A percentile compares a stretch with the other conserved stretches of the same genome.
Conservation (phyloP, 2,329 filamentous ascomycete species). For the Apiospora koreana region DNA sequence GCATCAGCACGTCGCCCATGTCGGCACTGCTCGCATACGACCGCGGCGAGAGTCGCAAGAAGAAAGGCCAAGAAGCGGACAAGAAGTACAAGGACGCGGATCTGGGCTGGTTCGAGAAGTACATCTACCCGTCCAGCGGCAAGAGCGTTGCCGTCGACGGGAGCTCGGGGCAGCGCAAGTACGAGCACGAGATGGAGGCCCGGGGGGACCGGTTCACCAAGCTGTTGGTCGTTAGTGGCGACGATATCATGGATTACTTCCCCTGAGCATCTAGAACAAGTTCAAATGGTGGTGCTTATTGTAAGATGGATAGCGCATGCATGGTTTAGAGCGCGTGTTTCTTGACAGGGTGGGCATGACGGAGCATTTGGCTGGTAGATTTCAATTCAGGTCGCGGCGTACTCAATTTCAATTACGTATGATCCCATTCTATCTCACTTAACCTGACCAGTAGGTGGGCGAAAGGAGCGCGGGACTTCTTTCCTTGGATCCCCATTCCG, state of each 20-base stretch:
- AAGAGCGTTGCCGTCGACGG: not conserved
- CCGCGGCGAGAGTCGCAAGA: not conserved
- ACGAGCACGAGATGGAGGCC: not conserved
- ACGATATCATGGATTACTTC: conserved; percentile 4
- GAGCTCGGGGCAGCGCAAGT: not conserved
- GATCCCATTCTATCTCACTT: no score
- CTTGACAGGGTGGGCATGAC: not conserved
- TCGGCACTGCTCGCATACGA: conserved; percentile 7
- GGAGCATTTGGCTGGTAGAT: not conserved
- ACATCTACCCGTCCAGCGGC: conserved; percentile 2
- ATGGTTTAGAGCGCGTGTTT: not conserved
- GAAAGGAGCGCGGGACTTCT: no score
- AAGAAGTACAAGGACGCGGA: not conserved
- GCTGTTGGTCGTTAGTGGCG: conserved; percentile 4
- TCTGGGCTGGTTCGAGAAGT: not conserved
- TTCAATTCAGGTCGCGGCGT: not conserved
- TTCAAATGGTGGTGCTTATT: not conserved
- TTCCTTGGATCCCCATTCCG: no score
- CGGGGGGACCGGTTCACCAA: conserved; percentile 1
- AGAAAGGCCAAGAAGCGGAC: not conserved
- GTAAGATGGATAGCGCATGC: not conserved
- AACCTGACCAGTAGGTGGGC: no score
- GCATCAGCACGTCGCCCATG: conserved; percentile 10
- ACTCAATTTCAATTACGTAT: not conserved
- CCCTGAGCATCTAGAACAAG: not conserved